phyloP scores from a whole-genome alignment of 2,329 filamentous ascomycete genomes.

The Alternaria solani region DNA sequence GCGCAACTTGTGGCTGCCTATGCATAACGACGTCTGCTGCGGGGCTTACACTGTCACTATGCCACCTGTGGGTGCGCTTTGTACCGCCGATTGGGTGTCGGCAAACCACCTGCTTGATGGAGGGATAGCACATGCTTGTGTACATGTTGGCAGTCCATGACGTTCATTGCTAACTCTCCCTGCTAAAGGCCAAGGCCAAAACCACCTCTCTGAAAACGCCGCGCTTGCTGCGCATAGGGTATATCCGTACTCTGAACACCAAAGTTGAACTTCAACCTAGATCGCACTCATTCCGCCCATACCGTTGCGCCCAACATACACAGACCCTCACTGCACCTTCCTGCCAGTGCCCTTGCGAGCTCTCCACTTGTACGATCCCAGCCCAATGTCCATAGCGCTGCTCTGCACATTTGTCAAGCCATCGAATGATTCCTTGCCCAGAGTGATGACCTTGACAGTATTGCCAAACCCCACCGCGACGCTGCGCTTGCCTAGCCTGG shows the following conservation, averaged over 20 bases:
- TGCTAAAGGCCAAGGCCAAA: not conserved
- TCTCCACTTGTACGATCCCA: slow-evolving; percentile 22
- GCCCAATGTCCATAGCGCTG: slow-evolving; percentile 17
- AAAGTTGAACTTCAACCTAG: slow-evolving; percentile 4
- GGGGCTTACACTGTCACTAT: slow-evolving; percentile 11
- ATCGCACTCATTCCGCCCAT: not conserved
- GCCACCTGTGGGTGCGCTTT: not conserved
- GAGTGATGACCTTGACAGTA: slow-evolving; percentile 72
- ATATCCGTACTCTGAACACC: slow-evolving; percentile 16
- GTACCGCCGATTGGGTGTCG: slow-evolving; percentile 18
- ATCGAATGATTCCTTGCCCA: slow-evolving; percentile 72
- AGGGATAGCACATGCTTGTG: slow-evolving; percentile 6
- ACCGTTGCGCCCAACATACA: not conserved
- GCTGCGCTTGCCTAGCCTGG: slow-evolving; percentile 68
- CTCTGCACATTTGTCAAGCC: slow-evolving; percentile 20
- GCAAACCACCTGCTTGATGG: slow-evolving; percentile 11
- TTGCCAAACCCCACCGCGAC: slow-evolving; percentile 77
- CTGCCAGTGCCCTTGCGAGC: slow-evolving; percentile 19
- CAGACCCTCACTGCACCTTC: slow-evolving; percentile 22
- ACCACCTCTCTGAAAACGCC: slow-evolving; percentile 10
- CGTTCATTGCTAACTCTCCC: slow-evolving; percentile 1
- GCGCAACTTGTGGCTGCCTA: slow-evolving; percentile 12
- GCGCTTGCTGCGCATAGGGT: slow-evolving; percentile 16
- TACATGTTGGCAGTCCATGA: slow-evolving; percentile 14
- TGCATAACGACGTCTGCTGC: slow-evolving; percentile 20